Evolutionary conservation across 352 stramenopile species (phyloP).

Genomic region (Globisporangium parvum): DNA sequence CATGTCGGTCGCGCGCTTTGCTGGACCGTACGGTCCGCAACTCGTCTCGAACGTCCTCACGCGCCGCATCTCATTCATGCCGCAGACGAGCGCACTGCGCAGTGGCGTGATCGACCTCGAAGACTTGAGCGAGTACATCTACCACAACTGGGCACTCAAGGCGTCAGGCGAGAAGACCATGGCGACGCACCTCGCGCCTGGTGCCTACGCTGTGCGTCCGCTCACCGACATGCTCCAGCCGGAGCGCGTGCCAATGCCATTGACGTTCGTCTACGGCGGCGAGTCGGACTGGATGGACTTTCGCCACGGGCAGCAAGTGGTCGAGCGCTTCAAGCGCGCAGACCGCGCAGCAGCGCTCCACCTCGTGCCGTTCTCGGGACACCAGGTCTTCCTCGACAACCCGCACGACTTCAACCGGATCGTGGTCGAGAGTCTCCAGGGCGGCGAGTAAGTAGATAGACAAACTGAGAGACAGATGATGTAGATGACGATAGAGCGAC

Average conservation of each 20-base stretch:
- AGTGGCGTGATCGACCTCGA: constrained; percentile 53
- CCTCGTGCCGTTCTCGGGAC: constrained; percentile 53
- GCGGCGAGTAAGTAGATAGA: not conserved
- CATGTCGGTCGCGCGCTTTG: constrained; percentile 64
- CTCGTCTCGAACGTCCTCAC: constrained; percentile 66
- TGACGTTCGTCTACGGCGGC: constrained; percentile 80
- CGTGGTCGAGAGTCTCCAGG: constrained; percentile 37
- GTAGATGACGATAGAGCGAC: too few relatives aligned
- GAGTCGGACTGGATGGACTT: constrained; percentile 87
- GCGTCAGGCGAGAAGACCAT: constrained; percentile 67
- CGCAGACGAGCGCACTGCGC: constrained; percentile 56
- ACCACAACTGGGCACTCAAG: constrained; percentile 84
- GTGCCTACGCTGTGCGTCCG: constrained; percentile 57
- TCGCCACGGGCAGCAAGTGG: constrained; percentile 51
- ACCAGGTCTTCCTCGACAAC: constrained; percentile 86
- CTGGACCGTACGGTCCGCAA: constrained; percentile 71
- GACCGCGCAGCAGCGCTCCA: constrained; percentile 38
- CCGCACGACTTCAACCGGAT: constrained; percentile 57
- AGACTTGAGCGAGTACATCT: constrained; percentile 72
- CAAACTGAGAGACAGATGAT: too few relatives aligned
- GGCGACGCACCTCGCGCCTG: constrained; percentile 67
- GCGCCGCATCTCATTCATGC: constrained; percentile 73
- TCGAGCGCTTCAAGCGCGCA: constrained; percentile 39
- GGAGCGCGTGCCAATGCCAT: constrained; percentile 59
- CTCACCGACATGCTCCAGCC: constrained; percentile 58